These are phyloP conservation scores for Coemansia sp. DNA, from an alignment of 192 early-diverging fungal genomes.

Conservation along the genomic window DNA sequence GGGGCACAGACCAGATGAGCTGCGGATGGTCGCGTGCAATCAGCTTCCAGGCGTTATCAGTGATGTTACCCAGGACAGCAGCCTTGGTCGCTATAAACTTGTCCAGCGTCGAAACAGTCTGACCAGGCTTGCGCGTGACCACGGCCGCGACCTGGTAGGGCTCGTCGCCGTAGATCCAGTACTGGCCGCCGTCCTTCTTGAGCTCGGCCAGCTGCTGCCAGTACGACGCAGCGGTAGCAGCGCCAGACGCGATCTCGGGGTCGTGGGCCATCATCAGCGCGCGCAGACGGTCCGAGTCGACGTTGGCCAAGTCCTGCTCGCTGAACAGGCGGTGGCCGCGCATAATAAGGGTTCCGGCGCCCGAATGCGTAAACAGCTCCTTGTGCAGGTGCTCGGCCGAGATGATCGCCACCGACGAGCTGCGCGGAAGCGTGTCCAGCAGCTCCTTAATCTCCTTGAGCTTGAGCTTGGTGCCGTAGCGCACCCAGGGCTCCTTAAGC, in stretches of 20 bases:
- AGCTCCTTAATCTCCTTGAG: constrained; percentile 97
- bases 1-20: constrained; percentile 81
- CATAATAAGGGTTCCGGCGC: constrained; percentile 96
- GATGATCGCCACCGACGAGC: constrained; percentile 98
- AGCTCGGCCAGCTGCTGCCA: constrained; percentile 61
- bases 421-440: constrained; percentile 91
- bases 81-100: constrained; percentile 87
- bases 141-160: constrained; percentile 90
- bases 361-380: constrained; percentile 97
- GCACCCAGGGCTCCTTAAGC: constrained; percentile 94
- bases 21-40: constrained; percentile 80
- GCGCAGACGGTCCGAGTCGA: constrained; percentile 82
- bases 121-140: constrained; percentile 58
- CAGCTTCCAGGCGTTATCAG: constrained; percentile 92
- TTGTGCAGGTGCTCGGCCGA: constrained; percentile 98
- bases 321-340: constrained; percentile 90
- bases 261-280: constrained; percentile 76
- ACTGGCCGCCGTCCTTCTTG: constrained; percentile 55
- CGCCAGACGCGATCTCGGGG: constrained; percentile 65
- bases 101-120: constrained; percentile 72
- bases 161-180: constrained; percentile 87
- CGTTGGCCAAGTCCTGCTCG: constrained; percentile 61
- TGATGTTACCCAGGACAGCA: constrained; percentile 90
- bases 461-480: constrained; percentile 97
- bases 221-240: constrained; percentile 70